Evolutionary conservation across 1,284 basidiomycete genomes (phyloP).

Genomic region (Cronartium quercuum): DNA sequence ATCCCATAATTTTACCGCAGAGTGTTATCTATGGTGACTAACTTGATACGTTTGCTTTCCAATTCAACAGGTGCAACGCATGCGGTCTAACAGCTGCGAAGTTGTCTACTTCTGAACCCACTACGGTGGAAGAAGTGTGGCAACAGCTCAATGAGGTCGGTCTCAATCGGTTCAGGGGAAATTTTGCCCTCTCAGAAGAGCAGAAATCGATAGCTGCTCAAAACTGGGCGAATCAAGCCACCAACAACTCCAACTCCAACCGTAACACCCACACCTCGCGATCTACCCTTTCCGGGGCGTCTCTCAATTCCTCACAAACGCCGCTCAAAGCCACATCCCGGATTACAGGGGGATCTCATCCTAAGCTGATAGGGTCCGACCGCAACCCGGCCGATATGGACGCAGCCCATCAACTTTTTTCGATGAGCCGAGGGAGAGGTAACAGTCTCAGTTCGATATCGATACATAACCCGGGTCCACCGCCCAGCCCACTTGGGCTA

Average conservation of each 20-base stretch:
- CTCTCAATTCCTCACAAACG: not conserved
- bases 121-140: constrained; percentile 30
- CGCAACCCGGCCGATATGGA: constrained; percentile 26
- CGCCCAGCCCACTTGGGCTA: not conserved
- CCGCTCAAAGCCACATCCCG: not conserved
- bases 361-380: not conserved
- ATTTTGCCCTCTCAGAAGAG: not conserved
- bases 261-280: constrained; percentile 1
- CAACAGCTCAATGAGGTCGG: constrained; percentile 27
- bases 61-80: constrained; percentile 30
- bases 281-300: not conserved
- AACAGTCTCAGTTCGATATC: not conserved
- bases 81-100: constrained; percentile 36
- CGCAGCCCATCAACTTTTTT: constrained; percentile 17
- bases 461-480: not conserved
- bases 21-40: not conserved
- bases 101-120: constrained; percentile 8
- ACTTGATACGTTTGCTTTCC: not conserved
- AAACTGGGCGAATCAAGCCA: constrained; percentile 8
- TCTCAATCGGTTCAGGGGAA: constrained; percentile 7
- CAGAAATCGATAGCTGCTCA: constrained; percentile 30
- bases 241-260: not conserved
- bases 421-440: constrained; percentile 3
- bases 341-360: not conserved
- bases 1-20: not conserved